These are phyloP conservation scores for Piper betle DNA, from an alignment of 164 flowering plant genomes.

Conservation along the genomic window DNA sequence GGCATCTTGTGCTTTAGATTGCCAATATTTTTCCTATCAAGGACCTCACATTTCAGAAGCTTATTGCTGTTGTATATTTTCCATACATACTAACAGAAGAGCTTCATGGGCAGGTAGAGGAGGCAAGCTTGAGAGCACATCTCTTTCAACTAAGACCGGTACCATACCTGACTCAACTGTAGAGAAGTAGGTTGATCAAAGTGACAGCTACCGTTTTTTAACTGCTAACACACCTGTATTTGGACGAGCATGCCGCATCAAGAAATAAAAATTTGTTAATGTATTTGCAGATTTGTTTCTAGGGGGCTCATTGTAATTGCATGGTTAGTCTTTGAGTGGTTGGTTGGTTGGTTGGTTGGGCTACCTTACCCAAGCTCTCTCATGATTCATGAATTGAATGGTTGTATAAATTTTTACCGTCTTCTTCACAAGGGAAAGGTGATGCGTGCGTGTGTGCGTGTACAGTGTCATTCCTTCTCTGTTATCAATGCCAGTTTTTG, in stretches of 20 bases:
- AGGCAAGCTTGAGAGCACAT: conserved; percentile 58
- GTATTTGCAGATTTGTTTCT: neutral
- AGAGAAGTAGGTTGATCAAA: conserved; percentile 3
- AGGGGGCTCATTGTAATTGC: neutral
- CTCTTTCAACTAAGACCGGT: conserved; percentile 34
- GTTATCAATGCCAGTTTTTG: neutral
- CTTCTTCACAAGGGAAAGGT: neutral
- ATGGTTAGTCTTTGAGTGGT: neutral
- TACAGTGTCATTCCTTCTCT: neutral
- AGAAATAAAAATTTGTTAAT: neutral
- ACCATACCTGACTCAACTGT: conserved; percentile 17
- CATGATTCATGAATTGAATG: neutral
- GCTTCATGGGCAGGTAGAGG: conserved; percentile 40
- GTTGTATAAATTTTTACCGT: neutral
- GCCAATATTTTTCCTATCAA: too few species aligned
- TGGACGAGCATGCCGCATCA: neutral
- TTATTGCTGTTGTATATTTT: too few species aligned
- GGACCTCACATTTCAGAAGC: too few species aligned
- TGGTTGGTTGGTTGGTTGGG: too few species aligned
- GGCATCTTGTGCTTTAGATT: too few species aligned
- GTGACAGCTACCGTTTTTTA: neutral
- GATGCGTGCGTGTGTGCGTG: neutral
- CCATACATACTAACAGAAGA: too few species aligned
- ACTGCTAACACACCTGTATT: neutral
- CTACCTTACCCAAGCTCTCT: too few species aligned